Conservation (phyloP, 192 early-diverging fungal genomes). For the Coemansia reversa region DNA sequence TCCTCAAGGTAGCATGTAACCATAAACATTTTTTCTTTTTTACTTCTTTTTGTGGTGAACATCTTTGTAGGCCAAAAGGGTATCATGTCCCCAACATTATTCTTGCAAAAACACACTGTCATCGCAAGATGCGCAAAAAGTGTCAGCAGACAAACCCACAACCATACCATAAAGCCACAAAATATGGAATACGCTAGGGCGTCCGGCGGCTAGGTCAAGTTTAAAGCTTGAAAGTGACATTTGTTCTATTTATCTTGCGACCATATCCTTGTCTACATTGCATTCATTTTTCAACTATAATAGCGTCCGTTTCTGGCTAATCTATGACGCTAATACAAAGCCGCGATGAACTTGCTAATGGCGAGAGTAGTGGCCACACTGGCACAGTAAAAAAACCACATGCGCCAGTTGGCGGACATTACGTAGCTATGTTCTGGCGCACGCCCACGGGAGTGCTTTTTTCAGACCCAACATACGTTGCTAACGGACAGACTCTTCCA, state of each 20-base stretch:
- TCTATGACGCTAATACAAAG: slow-evolving; percentile 10
- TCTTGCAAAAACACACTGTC: background rate
- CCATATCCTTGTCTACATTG: background rate
- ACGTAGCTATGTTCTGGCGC: slow-evolving; percentile 44
- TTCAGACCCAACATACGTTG: slow-evolving; percentile 43
- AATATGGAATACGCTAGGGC: background rate
- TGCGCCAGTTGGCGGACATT: slow-evolving; percentile 31
- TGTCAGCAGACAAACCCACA: background rate
- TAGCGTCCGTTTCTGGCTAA: background rate
- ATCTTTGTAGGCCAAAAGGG: background rate
- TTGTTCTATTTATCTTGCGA: background rate
- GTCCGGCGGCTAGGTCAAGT: background rate
- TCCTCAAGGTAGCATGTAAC: background rate
- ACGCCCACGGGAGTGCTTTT: slow-evolving; percentile 38
- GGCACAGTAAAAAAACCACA: slow-evolving; percentile 5
- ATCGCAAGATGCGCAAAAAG: background rate
- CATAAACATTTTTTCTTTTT: background rate
- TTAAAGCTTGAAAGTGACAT: background rate
- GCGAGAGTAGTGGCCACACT: background rate
- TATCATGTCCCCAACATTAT: background rate
- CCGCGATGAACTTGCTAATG: slow-evolving; percentile 6
- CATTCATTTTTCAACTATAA: background rate
- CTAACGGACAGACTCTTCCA: slow-evolving; percentile 26
- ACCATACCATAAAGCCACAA: background rate
- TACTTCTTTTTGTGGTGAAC: background rate